Base-by-base conservation (phyloP, 345 rosid genomes). In the Raphanus sativus region DNA sequence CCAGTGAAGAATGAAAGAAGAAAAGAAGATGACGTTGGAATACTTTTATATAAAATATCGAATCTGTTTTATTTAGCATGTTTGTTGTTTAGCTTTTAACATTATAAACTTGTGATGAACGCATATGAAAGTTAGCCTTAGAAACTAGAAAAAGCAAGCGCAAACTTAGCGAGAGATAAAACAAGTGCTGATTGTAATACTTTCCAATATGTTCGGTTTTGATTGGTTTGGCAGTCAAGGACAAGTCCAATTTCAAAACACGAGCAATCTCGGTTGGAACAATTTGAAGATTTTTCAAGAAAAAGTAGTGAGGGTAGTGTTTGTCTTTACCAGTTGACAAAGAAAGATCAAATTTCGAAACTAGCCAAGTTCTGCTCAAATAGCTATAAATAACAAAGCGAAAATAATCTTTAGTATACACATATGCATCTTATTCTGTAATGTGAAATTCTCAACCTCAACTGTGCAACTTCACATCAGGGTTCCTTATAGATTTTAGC, bases 401-500 rank as follows among this genome's bases (percentile, higher is more conserved):
- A 9, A 58, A 24, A 24, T 48, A 48, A 48, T 2, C 62, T 58
- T 58, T 24, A 24, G 36, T 58, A 67, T 67, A 67, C 11, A 52
- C 45, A 67, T 30, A 67, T 30, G 67, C 77, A 65, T 74, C 29
- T 74, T 26, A 66, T 66, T 60, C 55, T 68, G 13, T 75, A 48
- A 48, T 64, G 66, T 38, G 15, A 15, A 75, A 6, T 55, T 30
- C 59, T 73, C 48, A 60, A 33, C 10, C 36, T 16, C 67, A 77
- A 11, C 64, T 29, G 62, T 50, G 71, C 48, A 75, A 63, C 78
- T 85, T 91, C 8, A 91, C 87, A 69, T 94, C 93, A 3, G 98
- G 98, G 74, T 94, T 94, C 83, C 97, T 88, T 80, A 89, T 88
- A 12, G 95, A 76, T 84, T 85, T 91, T 56, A 94, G 93, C 98